phyloP scores from a whole-genome alignment of 169 alveolate genomes.

The Plasmodium knowlesi region DNA sequence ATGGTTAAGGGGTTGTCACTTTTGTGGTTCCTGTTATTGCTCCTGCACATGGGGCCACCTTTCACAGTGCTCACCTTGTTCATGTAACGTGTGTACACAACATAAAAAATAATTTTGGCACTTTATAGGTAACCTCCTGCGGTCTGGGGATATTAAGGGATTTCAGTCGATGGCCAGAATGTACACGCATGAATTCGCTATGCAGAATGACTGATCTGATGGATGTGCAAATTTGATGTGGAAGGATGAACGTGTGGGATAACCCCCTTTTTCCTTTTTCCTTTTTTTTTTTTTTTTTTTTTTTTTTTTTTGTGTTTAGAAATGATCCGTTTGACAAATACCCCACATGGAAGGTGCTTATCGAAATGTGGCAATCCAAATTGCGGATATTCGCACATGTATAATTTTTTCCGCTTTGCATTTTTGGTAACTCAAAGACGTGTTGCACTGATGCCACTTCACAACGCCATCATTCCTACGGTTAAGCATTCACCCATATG shows the following conservation, averaged over 20 bases:
- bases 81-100: not conserved
- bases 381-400: not conserved
- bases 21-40: not conserved
- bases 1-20: not conserved
- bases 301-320: not conserved
- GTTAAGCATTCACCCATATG: not conserved
- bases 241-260: not conserved
- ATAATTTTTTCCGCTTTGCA: not conserved
- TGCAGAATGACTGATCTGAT: constrained; percentile 19
- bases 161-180: constrained; percentile 95
- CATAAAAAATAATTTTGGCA: not conserved
- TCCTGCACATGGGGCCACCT: not conserved
- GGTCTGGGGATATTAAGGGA: constrained; percentile 94
- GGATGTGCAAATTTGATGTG: not conserved
- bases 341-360: not conserved
- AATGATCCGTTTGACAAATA: not conserved
- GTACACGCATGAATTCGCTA: constrained; percentile 94
- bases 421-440: not conserved
- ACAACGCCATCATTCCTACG: not conserved
- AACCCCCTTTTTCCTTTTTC: not conserved
- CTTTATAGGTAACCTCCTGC: constrained; percentile 88
- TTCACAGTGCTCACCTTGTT: not conserved
- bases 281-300: constrained; percentile 14
- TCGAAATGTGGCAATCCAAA: not conserved
- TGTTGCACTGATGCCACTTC: not conserved